These are phyloP conservation scores for Symbiotaphrina buchneri DNA, from an alignment of 495 filamentous ascomycete species.

Conservation along the genomic window DNA sequence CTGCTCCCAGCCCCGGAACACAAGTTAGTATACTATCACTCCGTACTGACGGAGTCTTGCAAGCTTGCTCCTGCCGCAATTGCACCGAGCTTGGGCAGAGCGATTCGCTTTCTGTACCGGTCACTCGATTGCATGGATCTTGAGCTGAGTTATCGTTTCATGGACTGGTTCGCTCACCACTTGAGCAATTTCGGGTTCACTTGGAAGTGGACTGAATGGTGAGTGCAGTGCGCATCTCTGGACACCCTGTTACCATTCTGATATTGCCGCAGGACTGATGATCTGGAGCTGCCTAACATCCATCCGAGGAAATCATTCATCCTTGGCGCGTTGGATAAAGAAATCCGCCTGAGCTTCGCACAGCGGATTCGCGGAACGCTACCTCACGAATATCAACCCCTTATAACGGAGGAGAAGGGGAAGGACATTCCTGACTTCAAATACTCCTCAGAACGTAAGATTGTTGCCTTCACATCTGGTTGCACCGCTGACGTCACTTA, in stretches of 20 bases:
- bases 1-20: constrained; percentile 74
- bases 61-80: constrained; percentile 90
- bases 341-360: constrained; percentile 89
- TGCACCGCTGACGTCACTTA: constrained; percentile 10
- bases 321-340: constrained; percentile 74
- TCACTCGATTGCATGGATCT: constrained; percentile 63
- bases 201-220: constrained; percentile 99
- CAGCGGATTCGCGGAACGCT: constrained; percentile 89
- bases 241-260: constrained; percentile 5
- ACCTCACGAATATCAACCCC: constrained; percentile 56
- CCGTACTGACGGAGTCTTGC: constrained; percentile 81
- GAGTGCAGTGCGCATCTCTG: constrained; percentile 8
- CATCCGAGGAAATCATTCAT: constrained; percentile 90
- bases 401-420: constrained; percentile 75
- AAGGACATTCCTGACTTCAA: constrained; percentile 91
- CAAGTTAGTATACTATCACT: constrained; percentile 91
- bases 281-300: constrained; percentile 50
- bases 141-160: constrained; percentile 67
- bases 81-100: constrained; percentile 81
- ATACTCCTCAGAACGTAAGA: constrained; percentile 56
- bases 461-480: neutral
- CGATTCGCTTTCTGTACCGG: constrained; percentile 77
- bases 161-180: constrained; percentile 97
- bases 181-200: constrained; percentile 97
- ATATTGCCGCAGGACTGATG: constrained; percentile 36